A percentile compares a stretch with the other conserved stretches of the same genome.
Evolutionary conservation across 805 yeast species (phyloP).

Genomic region (Ogataea chonburiensis): DNA sequence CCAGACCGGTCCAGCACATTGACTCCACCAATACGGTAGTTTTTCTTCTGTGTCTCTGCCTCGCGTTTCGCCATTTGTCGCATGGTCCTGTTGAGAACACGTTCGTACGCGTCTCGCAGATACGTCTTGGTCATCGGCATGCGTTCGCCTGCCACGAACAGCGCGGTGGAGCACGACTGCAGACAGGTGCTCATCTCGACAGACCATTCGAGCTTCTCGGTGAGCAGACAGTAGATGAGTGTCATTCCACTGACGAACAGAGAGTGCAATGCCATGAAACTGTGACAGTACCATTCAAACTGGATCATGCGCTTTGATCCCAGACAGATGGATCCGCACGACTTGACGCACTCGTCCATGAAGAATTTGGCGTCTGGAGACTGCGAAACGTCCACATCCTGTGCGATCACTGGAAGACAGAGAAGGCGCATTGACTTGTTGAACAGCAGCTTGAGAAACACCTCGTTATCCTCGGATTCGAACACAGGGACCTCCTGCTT

Average conservation of each 20-base stretch:
- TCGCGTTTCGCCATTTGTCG: slow-evolving; percentile 19
- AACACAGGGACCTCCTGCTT: slow-evolving; percentile 17
- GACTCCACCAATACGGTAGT: slow-evolving; percentile 17
- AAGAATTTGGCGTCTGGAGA: slow-evolving; percentile 15
- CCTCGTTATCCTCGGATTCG: slow-evolving; percentile 14
- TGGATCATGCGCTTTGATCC: slow-evolving; percentile 23
- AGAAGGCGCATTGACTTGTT: slow-evolving; percentile 22
- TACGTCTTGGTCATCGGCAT: slow-evolving; percentile 24
- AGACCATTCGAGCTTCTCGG: slow-evolving; percentile 23
- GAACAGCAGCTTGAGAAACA: slow-evolving; percentile 19
- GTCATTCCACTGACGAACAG: slow-evolving; percentile 27
- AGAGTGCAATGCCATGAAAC: slow-evolving; percentile 24
- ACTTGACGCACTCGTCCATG: slow-evolving; percentile 22
- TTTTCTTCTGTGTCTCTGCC: neutral
- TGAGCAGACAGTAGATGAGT: slow-evolving; percentile 22
- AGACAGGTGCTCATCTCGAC: slow-evolving; percentile 23
- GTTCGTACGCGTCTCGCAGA: slow-evolving; percentile 25
- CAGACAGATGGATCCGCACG: slow-evolving; percentile 25
- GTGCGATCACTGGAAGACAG: slow-evolving; percentile 21
- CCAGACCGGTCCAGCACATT: slow-evolving; percentile 18
- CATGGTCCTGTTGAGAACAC: slow-evolving; percentile 19
- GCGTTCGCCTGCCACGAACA: slow-evolving; percentile 27
- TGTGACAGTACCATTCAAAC: slow-evolving; percentile 25
- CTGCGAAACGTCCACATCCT: slow-evolving; percentile 7
- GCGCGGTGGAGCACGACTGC: slow-evolving; percentile 26